Percentiles rank a stretch among this genome's conserved stretches.
Evolutionary conservation across 1,284 basidiomycete species (phyloP).

Genomic region (Apiotrichum laibachii): DNA sequence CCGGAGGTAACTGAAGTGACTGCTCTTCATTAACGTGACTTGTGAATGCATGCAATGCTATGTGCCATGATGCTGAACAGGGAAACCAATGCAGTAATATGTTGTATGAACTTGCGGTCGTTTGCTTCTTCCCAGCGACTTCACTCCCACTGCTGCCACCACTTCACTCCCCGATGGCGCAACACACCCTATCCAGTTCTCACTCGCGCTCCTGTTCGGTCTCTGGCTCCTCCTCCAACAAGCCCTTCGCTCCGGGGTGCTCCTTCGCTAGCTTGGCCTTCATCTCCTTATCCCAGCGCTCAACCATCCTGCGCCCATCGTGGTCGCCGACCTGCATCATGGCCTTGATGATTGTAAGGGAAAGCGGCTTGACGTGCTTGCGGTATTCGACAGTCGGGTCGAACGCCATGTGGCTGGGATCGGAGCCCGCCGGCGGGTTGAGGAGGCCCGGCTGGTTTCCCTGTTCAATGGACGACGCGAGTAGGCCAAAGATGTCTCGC

Average conservation of each 20-base stretch:
- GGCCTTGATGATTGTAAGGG: conserved; percentile 27
- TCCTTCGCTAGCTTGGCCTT: not conserved
- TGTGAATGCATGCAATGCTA: conserved; percentile 4
- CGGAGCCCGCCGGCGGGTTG: not conserved
- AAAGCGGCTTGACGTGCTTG: conserved; percentile 36
- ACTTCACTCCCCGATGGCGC: no score
- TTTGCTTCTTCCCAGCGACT: not conserved
- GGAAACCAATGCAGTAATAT: conserved; percentile 3
- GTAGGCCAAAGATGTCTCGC: conserved; percentile 19
- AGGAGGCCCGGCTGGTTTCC: conserved; percentile 2
- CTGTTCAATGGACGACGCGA: conserved; percentile 15
- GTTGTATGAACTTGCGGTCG: not conserved
- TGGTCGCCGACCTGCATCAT: conserved; percentile 30
- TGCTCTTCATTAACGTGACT: not conserved
- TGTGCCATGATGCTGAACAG: conserved; percentile 2
- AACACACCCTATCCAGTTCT: no score
- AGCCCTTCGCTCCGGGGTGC: not conserved
- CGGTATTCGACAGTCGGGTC: conserved; percentile 17
- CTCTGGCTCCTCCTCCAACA: not conserved
- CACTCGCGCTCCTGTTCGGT: no score
- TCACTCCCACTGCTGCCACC: no score
- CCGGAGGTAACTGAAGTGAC: not conserved
- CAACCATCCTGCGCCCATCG: conserved; percentile 21
- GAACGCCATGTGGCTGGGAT: not conserved
- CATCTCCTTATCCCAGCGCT: conserved; percentile 21